Evolutionary conservation across 176 grass and related monocot species (phyloP), one percentile per base, ranked within the genome.

Genomic region (Ensete glaucum): DNA sequence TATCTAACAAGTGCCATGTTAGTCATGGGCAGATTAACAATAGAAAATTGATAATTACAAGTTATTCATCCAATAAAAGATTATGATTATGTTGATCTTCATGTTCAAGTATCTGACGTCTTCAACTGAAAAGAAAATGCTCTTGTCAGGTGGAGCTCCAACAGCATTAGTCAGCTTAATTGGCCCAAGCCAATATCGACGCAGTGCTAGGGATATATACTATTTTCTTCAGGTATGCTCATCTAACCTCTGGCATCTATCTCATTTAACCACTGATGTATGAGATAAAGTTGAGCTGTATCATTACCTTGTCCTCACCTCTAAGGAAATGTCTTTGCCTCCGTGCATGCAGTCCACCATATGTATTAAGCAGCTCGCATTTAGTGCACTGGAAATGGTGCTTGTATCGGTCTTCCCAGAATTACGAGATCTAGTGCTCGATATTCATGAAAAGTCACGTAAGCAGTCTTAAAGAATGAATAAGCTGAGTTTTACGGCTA

Each of bases 161-260:
- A 72, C 95, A 11, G 79, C 95, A 34, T 86, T 99, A 83, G 90
- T 99, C 71, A 94, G 95, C 82, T 89, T 99, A 80, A 91, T 99
- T 72, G 95, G 95, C 53, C 76, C 85, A 80, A 91, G 88, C 73
- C 83, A 92, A 76, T 99, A 99, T 59, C 80, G 73, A 20, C 86
- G 86, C 11, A 86, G 91, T 52, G 84, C 91, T 52, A 85, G 81
- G 76, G 95, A 99, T 63, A 84, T 99, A 5, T 99, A 99, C 76
- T 99, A 94, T 81, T 99, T 95, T 83, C 82, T 99, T 64, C 95
- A 99, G 82, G 95, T 93, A 85, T 82, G 80, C 80, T 77, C 85
- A 25, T 56, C 34, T 78, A 21, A 70, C 23, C 13, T 50, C 9
- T 12, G 1, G 27, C 71, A 82, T 73, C 50, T 24, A 82, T 73